A percentile compares a stretch with the other conserved stretches of the same genome.
These are phyloP conservation scores for Neurospora cerealis DNA, from an alignment of 495 filamentous ascomycete genomes.

Conservation along the genomic window DNA sequence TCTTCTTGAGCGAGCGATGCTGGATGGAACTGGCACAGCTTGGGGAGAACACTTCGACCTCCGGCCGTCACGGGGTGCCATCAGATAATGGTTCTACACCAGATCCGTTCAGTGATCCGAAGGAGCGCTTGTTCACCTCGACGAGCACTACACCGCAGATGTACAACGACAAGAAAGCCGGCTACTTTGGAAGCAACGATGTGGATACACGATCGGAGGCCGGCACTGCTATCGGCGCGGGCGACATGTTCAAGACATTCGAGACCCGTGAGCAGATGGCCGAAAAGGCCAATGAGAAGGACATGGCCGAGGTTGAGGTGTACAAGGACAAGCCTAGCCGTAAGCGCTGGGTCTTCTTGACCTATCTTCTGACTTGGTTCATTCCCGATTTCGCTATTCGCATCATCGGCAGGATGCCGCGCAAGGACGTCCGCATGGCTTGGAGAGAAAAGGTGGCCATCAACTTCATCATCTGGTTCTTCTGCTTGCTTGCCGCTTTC, in stretches of 20 bases:
- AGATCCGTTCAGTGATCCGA: slow-evolving; percentile 51
- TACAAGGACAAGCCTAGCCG: slow-evolving; percentile 66
- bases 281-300: slow-evolving; percentile 85
- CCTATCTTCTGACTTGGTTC: slow-evolving; percentile 76
- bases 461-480: slow-evolving; percentile 94
- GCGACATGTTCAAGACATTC: slow-evolving; percentile 97
- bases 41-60: slow-evolving; percentile 47
- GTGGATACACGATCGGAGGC: slow-evolving; percentile 83
- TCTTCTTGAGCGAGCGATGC: slow-evolving; percentile 91
- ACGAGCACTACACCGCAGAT: slow-evolving; percentile 49
- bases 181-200: slow-evolving; percentile 77
- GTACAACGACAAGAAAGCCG: slow-evolving; percentile 65
- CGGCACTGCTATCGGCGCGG: slow-evolving; percentile 77
- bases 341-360: slow-evolving; percentile 86
- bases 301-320: slow-evolving; percentile 84
- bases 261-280: slow-evolving; percentile 90
- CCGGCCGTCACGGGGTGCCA: slow-evolving; percentile 40
- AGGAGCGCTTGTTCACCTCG: slow-evolving; percentile 56
- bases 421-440: slow-evolving; percentile 85
- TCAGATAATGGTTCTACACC: slow-evolving; percentile 33
- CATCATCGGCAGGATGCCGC: slow-evolving; percentile 71
- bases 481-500: slow-evolving; percentile 70
- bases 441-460: slow-evolving; percentile 98
- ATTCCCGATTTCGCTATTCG: slow-evolving; percentile 79
- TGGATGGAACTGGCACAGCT: slow-evolving; percentile 83